These are phyloP conservation scores for Cladobotryum mycophilum DNA, from an alignment of 2,329 filamentous ascomycete genomes.

Conservation along the genomic window DNA sequence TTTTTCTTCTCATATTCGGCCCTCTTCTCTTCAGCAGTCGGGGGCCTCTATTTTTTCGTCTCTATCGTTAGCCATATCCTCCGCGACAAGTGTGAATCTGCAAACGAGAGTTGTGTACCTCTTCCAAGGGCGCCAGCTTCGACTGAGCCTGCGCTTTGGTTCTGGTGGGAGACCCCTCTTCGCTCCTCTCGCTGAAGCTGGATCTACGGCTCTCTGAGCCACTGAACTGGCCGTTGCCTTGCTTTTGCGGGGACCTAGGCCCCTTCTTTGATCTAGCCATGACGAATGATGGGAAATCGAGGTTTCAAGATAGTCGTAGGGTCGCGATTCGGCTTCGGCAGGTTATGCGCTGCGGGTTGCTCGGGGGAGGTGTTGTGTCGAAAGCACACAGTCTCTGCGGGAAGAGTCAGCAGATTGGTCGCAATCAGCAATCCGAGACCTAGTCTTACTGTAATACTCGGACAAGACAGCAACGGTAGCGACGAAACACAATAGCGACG, in stretches of 20 bases:
- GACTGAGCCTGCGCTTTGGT: slow-evolving; percentile 21
- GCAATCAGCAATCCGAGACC: no score
- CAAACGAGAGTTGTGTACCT: slow-evolving; percentile 23
- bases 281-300: slow-evolving; percentile 3
- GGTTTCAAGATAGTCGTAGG: background rate
- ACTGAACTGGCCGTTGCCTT: slow-evolving; percentile 36
- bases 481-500: background rate
- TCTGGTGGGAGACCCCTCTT: slow-evolving; percentile 36
- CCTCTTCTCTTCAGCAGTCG: slow-evolving; percentile 35
- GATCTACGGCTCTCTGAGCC: slow-evolving; percentile 52
- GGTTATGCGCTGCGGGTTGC: slow-evolving; percentile 5
- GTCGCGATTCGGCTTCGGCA: slow-evolving; percentile 1
- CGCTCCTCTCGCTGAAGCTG: slow-evolving; percentile 67
- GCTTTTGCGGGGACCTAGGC: slow-evolving; percentile 49
- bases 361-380: slow-evolving; percentile 4
- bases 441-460: background rate
- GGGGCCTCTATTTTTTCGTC: slow-evolving; percentile 32
- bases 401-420: no score
- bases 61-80: background rate
- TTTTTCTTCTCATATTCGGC: slow-evolving; percentile 97
- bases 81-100: background rate
- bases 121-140: slow-evolving; percentile 28
- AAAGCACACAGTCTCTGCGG: background rate
- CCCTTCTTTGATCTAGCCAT: slow-evolving; percentile 41
- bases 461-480: background rate